These are phyloP conservation scores for Lactarius deliciosus DNA, from an alignment of 768 basidiomycete genomes.

Conservation along the genomic window DNA sequence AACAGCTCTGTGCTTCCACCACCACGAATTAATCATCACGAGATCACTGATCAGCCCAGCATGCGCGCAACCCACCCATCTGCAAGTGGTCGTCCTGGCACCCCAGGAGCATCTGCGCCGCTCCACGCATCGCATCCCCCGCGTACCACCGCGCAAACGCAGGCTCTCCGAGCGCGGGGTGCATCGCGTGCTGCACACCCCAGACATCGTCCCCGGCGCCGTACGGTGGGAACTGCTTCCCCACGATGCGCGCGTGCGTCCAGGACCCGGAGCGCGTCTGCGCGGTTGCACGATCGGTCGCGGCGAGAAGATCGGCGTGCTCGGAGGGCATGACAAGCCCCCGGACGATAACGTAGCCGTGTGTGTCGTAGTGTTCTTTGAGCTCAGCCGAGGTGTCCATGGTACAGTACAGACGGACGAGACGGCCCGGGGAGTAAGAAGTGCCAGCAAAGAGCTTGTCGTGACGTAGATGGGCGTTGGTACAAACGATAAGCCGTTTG, in stretches of 20 bases:
- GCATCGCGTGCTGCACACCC: slow-evolving; percentile 84
- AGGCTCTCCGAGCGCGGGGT: slow-evolving; percentile 62
- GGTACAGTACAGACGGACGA: background rate
- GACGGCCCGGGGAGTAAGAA: background rate
- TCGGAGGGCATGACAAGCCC: slow-evolving; percentile 48
- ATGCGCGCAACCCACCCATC: slow-evolving; percentile 54
- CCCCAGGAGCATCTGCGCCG: slow-evolving; percentile 48
- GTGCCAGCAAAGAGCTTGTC: background rate
- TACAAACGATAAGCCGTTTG: background rate
- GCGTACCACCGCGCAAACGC: slow-evolving; percentile 70
- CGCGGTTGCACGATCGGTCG: slow-evolving; percentile 50
- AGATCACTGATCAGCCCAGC: background rate
- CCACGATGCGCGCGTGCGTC: slow-evolving; percentile 68
- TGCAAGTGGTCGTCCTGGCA: slow-evolving; percentile 63
- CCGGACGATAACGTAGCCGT: slow-evolving; percentile 68
- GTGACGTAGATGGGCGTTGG: background rate
- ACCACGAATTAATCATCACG: too few species aligned
- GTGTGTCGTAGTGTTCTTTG: slow-evolving; percentile 54
- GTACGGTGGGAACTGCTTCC: slow-evolving; percentile 78
- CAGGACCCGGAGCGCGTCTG: slow-evolving; percentile 61
- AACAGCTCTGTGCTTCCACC: slow-evolving; percentile 56
- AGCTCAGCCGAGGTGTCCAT: background rate
- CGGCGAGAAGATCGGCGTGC: slow-evolving; percentile 43
- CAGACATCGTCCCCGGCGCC: slow-evolving; percentile 64
- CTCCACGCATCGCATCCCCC: slow-evolving; percentile 46